These are phyloP conservation scores for Apocynum venetum DNA, from an alignment of 257 asterid genomes.

Conservation along the genomic window DNA sequence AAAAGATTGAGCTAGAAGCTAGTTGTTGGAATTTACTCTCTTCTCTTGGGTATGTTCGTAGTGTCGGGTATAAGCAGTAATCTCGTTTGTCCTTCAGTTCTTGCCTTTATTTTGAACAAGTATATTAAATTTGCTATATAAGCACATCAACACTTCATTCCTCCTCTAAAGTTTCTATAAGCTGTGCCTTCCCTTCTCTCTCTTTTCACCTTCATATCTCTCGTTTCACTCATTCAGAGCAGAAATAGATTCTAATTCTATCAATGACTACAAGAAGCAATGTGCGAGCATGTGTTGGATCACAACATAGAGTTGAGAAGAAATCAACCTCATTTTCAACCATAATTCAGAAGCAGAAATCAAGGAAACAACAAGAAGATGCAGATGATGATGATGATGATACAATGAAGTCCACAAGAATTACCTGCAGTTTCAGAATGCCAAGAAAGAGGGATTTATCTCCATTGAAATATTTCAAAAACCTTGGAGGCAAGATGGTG, in stretches of 20 bases:
- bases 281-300: conserved; percentile 13
- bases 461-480: conserved; percentile 24
- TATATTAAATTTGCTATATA: conserved; percentile 6
- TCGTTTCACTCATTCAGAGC: neutral
- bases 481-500: conserved; percentile 25
- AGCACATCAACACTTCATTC: conserved; percentile 8
- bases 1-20: neutral
- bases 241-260: neutral
- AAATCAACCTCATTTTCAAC: neutral
- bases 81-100: conserved; percentile 9
- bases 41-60: neutral
- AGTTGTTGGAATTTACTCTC: neutral
- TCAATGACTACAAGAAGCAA: conserved; percentile 20
- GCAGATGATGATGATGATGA: neutral
- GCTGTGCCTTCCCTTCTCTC: neutral
- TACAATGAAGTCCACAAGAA: conserved; percentile 16
- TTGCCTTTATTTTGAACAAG: conserved; percentile 10
- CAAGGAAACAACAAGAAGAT: conserved; percentile 6
- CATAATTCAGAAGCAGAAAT: conserved; percentile 14
- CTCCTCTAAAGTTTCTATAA: neutral
- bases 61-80: neutral
- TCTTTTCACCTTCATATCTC: neutral
- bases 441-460: conserved; percentile 24
- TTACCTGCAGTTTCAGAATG: conserved; percentile 26
- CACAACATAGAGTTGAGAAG: neutral